Percentiles rank a stretch among this genome's conserved stretches.
Evolutionary conservation across 2,329 filamentous ascomycete genomes (phyloP).

Genomic region (Colletotrichum shisoi): DNA sequence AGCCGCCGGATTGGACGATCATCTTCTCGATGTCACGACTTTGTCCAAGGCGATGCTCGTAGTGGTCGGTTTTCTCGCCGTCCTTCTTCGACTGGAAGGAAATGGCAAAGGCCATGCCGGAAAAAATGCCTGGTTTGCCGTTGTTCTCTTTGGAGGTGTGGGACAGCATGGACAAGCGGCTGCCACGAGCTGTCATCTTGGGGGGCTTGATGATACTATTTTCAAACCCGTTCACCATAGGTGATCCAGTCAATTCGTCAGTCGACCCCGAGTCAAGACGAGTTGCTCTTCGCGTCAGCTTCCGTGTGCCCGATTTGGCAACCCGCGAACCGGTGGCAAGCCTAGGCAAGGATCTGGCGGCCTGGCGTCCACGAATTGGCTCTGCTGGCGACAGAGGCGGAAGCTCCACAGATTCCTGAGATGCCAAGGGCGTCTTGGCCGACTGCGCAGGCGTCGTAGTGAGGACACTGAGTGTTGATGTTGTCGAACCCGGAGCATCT

Average conservation of each 20-base stretch:
- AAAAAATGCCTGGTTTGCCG: slow-evolving; percentile 62
- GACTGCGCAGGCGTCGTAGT: slow-evolving; percentile 52
- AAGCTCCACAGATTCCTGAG: slow-evolving; percentile 45
- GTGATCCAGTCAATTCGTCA: slow-evolving; percentile 58
- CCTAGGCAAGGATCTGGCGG: slow-evolving; percentile 7
- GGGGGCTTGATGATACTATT: slow-evolving; percentile 47
- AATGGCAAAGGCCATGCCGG: slow-evolving; percentile 86
- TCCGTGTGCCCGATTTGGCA: slow-evolving; percentile 39
- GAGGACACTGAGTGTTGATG: slow-evolving; percentile 53
- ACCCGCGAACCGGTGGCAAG: slow-evolving; percentile 17
- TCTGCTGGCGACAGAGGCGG: slow-evolving; percentile 28
- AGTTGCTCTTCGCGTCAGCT: slow-evolving; percentile 35
- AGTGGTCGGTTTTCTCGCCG: slow-evolving; percentile 63
- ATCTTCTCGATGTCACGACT: slow-evolving; percentile 62
- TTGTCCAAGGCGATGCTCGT: slow-evolving; percentile 48
- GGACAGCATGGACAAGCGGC: slow-evolving; percentile 30
- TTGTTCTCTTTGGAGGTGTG: slow-evolving; percentile 21
- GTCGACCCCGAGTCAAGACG: slow-evolving; percentile 55
- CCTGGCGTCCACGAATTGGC: slow-evolving; percentile 21
- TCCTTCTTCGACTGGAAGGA: slow-evolving; percentile 68
- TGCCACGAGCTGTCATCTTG: slow-evolving; percentile 41
- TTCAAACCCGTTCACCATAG: slow-evolving; percentile 50
- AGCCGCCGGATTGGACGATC: slow-evolving; percentile 76
- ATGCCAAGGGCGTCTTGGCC: slow-evolving; percentile 49
- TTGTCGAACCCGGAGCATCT: slow-evolving; percentile 43